A percentile compares a stretch with the other conserved stretches of the same genome.
Evolutionary conservation across 768 basidiomycete species (phyloP).

Genomic region (Phanerodontia chrysosporium): DNA sequence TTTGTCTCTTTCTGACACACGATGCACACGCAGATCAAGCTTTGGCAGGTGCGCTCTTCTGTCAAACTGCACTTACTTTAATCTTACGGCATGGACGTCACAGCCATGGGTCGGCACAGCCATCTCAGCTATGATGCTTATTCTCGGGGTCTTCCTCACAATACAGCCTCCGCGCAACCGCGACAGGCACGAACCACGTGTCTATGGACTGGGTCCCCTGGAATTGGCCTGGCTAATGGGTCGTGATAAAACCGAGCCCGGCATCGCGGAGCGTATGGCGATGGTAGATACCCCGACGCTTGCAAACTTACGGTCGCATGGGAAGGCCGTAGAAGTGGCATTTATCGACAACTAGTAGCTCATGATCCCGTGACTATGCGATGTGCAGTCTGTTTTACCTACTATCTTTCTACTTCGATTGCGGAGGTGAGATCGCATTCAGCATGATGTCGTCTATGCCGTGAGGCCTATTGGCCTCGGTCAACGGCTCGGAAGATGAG

Average conservation of each 20-base stretch:
- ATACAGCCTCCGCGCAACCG: not conserved
- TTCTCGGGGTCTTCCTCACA: slow-evolving; percentile 7
- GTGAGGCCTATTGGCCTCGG: too few relatives aligned
- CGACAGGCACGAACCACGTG: not conserved
- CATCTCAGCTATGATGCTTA: not conserved
- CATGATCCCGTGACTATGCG: too few relatives aligned
- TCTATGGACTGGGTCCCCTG: slow-evolving; percentile 1
- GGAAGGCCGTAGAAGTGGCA: not conserved
- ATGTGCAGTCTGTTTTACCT: too few relatives aligned
- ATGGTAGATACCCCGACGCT: not conserved
- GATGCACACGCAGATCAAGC: not conserved
- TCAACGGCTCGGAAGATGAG: too few relatives aligned
- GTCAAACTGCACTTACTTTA: not conserved
- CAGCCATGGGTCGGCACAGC: slow-evolving; percentile 5
- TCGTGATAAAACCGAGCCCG: not conserved
- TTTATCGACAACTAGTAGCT: not conserved
- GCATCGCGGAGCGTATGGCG: not conserved
- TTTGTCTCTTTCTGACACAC: not conserved
- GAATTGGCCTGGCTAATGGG: slow-evolving; percentile 8
- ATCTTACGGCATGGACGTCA: not conserved
- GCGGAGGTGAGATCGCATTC: too few relatives aligned
- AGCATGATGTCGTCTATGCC: too few relatives aligned
- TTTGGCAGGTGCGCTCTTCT: not conserved
- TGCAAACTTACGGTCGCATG: not conserved
- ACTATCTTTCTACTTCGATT: too few relatives aligned